phyloP scores from a whole-genome alignment of 805 yeast genomes.

The Cyberlindnera suaveolens region DNA sequence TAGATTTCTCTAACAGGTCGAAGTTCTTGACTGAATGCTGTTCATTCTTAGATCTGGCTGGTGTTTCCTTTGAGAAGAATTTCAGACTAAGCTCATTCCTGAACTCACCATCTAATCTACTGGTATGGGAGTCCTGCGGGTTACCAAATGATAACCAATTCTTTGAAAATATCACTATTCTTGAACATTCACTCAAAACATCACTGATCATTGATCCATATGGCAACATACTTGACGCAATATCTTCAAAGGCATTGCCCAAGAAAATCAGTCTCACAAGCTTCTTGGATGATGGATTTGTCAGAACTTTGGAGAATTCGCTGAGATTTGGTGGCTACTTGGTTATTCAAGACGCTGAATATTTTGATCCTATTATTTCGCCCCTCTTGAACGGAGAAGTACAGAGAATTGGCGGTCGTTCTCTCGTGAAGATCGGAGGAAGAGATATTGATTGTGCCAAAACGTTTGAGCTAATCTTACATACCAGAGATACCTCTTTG shows the following conservation, averaged over 20 bases:
- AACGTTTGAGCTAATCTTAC: slow-evolving; percentile 53
- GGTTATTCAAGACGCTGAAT: slow-evolving; percentile 73
- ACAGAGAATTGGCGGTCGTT: slow-evolving; percentile 62
- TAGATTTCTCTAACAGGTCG: slow-evolving; percentile 43
- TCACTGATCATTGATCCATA: slow-evolving; percentile 76
- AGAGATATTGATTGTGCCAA: slow-evolving; percentile 62
- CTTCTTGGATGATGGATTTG: slow-evolving; percentile 61
- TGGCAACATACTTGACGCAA: slow-evolving; percentile 35
- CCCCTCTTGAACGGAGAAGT: slow-evolving; percentile 58
- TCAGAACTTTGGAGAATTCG: slow-evolving; percentile 70
- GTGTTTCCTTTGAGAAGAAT: slow-evolving; percentile 34
- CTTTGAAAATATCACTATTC: slow-evolving; percentile 56
- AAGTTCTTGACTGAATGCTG: slow-evolving; percentile 32
- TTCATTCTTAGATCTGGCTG: slow-evolving; percentile 26
- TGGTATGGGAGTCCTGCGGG: slow-evolving; percentile 48
- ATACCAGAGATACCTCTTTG: slow-evolving; percentile 51
- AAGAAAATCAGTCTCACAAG: slow-evolving; percentile 51
- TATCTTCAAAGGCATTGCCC: slow-evolving; percentile 28
- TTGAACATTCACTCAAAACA: slow-evolving; percentile 32
- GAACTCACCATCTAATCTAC: slow-evolving; percentile 33
- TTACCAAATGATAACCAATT: slow-evolving; percentile 54
- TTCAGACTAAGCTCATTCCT: slow-evolving; percentile 32
- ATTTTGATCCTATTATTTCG: slow-evolving; percentile 67
- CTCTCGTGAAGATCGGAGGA: slow-evolving; percentile 52
- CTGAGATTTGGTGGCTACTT: slow-evolving; percentile 76